Percentiles rank a stretch among this genome's conserved stretches.
phyloP scores from a whole-genome alignment of 2,329 filamentous ascomycete genomes.

The Clarireedia homoeocarpa region DNA sequence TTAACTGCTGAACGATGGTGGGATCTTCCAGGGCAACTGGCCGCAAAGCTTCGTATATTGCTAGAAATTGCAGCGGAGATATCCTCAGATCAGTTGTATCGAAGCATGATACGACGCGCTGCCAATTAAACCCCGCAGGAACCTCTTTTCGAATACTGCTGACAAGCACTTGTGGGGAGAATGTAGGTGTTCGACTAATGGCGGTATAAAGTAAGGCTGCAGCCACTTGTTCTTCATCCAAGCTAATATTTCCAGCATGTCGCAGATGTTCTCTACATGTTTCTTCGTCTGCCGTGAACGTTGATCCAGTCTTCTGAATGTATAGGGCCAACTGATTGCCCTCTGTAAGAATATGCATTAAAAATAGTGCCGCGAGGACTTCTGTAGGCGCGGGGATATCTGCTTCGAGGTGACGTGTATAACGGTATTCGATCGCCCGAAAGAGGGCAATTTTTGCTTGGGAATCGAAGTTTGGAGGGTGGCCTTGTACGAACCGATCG shows the following conservation, averaged over 20 bases:
- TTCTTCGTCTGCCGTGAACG: conserved; percentile 70
- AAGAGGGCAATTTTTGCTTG: conserved; percentile 62
- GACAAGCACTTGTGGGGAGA: conserved; percentile 49
- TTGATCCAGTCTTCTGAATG: conserved; percentile 67
- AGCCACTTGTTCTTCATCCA: conserved; percentile 76
- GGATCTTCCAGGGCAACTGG: conserved; percentile 57
- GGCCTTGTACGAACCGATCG: conserved; percentile 80
- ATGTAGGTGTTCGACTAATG: conserved; percentile 47
- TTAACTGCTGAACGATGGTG: conserved; percentile 81
- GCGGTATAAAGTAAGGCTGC: conserved; percentile 63
- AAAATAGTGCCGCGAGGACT: conserved; percentile 61
- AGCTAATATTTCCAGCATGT: conserved; percentile 43
- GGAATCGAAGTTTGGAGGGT: conserved; percentile 78
- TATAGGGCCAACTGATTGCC: conserved; percentile 52
- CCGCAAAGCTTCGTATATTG: conserved; percentile 70
- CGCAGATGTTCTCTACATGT: conserved; percentile 49
- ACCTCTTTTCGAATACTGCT: conserved; percentile 55
- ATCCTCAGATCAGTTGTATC: conserved; percentile 72
- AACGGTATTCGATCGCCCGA: conserved; percentile 52
- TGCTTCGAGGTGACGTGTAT: conserved; percentile 43
- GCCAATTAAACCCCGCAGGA: conserved; percentile 58
- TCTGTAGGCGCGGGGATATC: conserved; percentile 61
- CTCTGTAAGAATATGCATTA: conserved; percentile 57
- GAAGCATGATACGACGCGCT: conserved; percentile 68
- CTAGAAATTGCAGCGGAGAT: conserved; percentile 71